These are phyloP conservation scores for Pachyrhizus erosus DNA, from an alignment of 306 rosid genomes.

Conservation along the genomic window DNA sequence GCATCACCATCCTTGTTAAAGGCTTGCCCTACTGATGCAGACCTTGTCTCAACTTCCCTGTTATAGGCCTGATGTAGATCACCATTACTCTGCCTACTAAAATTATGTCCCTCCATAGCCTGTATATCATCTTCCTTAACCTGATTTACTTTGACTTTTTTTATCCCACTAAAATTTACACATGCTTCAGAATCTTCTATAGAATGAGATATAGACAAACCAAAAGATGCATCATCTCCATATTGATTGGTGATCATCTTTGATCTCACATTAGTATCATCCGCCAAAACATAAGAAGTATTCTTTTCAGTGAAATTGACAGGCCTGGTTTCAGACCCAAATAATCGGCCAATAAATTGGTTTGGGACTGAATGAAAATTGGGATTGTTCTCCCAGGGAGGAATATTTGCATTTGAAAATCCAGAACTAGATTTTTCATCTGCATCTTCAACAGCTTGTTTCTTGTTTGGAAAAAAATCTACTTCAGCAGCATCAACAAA, in stretches of 20 bases:
- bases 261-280: constrained; percentile 61
- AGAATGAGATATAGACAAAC: constrained; percentile 69
- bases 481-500: constrained; percentile 69
- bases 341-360: constrained; percentile 62
- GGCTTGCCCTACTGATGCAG: constrained; percentile 56
- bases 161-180: constrained; percentile 58
- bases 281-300: constrained; percentile 53
- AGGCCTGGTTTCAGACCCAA: constrained; percentile 71
- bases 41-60: constrained; percentile 54
- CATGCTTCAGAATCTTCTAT: constrained; percentile 68
- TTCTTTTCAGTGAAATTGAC: constrained; percentile 57
- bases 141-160: constrained; percentile 64
- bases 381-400: constrained; percentile 71
- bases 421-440: constrained; percentile 63
- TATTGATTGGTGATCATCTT: constrained; percentile 58
- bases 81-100: constrained; percentile 50
- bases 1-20: constrained; percentile 61
- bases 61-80: constrained; percentile 56
- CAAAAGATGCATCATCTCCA: constrained; percentile 60
- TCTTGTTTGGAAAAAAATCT: constrained; percentile 75
- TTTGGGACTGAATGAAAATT: constrained; percentile 62
- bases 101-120: constrained; percentile 43
- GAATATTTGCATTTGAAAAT: constrained; percentile 57
- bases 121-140: constrained; percentile 61
- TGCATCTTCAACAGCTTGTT: constrained; percentile 68